Evolutionary conservation across 768 basidiomycete genomes (phyloP).

Genomic region (Tricholomella constricta): DNA sequence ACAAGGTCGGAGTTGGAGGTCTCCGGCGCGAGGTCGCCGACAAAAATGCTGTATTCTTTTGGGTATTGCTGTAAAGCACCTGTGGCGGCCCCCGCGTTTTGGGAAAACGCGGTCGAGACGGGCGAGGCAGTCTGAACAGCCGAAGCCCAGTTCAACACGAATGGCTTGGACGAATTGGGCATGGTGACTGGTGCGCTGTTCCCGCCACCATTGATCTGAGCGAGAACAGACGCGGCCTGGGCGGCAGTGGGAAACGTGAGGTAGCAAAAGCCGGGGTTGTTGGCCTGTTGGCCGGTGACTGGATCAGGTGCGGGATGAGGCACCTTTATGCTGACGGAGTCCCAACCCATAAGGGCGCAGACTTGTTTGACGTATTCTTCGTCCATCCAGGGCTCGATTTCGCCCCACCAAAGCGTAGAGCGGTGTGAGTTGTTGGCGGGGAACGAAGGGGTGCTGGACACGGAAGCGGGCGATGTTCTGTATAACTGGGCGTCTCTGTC

Average conservation of each 20-base stretch:
- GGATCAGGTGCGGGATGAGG: constrained; percentile 63
- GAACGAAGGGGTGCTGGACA: constrained; percentile 24
- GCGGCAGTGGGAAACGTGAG: constrained; percentile 78
- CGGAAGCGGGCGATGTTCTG: constrained; percentile 25
- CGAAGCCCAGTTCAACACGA: constrained; percentile 79
- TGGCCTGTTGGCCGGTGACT: constrained; percentile 61
- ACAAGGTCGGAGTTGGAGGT: constrained; percentile 96
- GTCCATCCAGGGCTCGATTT: constrained; percentile 96
- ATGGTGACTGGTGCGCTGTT: constrained; percentile 56
- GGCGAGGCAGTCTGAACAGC: constrained; percentile 36
- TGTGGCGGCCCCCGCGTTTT: constrained; percentile 24
- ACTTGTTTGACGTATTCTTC: constrained; percentile 92
- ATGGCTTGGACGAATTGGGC: constrained; percentile 86
- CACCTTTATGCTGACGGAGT: constrained; percentile 71
- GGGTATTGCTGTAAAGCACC: constrained; percentile 58
- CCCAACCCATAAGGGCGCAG: constrained; percentile 86
- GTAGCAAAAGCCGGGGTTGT: constrained; percentile 89
- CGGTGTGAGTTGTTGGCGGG: constrained; percentile 37
- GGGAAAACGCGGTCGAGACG: constrained; percentile 31
- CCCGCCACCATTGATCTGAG: constrained; percentile 57
- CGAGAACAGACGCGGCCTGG: constrained; percentile 69
- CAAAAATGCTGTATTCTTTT: constrained; percentile 93
- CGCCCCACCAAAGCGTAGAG: constrained; percentile 82
- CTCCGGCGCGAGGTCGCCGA: constrained; percentile 91
- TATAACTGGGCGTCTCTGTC: constrained; percentile 35